Conservation (phyloP, 139 green algal genomes). For the Desmodesmus armatus region DNA sequence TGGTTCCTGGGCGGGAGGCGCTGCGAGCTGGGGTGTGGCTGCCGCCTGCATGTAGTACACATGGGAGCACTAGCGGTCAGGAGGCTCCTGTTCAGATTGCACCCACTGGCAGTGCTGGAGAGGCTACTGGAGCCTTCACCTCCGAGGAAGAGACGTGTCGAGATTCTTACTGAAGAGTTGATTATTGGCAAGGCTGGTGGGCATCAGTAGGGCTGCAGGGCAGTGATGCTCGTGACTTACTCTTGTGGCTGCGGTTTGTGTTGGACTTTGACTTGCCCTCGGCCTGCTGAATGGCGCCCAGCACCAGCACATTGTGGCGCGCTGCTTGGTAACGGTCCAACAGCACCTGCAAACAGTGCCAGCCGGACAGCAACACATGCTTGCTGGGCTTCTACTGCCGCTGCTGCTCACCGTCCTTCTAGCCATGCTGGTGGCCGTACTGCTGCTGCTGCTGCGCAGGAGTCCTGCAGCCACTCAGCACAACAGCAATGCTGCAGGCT, state of each 20-base stretch:
- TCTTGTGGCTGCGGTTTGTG: conserved; percentile 29
- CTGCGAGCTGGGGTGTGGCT: too few species aligned
- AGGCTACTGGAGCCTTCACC: too few species aligned
- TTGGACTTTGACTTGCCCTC: neutral
- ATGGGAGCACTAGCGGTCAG: too few species aligned
- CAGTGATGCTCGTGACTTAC: neutral
- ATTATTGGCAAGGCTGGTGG: neutral
- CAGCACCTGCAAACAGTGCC: conserved; percentile 40
- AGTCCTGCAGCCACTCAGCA: too few species aligned
- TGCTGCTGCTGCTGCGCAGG: neutral
- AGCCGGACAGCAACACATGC: conserved; percentile 3
- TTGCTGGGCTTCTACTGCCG: conserved; percentile 25
- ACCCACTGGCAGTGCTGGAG: too few species aligned
- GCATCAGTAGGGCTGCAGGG: neutral
- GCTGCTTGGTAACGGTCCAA: conserved; percentile 53
- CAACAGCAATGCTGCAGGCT: neutral
- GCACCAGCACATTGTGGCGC: conserved; percentile 47
- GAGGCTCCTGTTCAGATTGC: too few species aligned
- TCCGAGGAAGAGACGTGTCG: too few species aligned
- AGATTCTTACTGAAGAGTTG: too few species aligned
- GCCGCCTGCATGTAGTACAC: too few species aligned
- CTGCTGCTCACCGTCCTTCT: neutral
- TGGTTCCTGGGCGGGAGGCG: too few species aligned
- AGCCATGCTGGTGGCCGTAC: neutral
- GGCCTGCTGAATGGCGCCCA: conserved; percentile 41